Base-by-base conservation (phyloP, 1,284 basidiomycete genomes). In the Trametes sp. region DNA sequence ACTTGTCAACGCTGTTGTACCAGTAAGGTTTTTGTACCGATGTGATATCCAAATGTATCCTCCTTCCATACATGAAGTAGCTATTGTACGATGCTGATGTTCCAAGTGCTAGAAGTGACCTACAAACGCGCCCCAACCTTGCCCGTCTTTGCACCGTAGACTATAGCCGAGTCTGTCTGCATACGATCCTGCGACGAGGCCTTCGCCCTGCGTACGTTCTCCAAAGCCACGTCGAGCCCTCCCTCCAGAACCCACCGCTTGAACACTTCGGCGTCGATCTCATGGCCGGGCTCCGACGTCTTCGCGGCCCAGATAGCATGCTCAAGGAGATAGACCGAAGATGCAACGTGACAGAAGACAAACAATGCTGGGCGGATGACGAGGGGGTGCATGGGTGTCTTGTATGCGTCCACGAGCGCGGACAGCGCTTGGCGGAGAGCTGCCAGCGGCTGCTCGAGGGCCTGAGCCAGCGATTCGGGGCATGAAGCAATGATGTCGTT, bases 221-320 rank as follows among this genome's bases (percentile, higher is more conserved):
- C 76, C 35, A 82, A 68, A 8, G 79, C 78, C 10, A 64, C 66
- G 29, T 69, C 70, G 46, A 86, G 65, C 8, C 84, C 85, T 42
- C 82, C 81, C 68, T 89, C 84, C 14, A 79, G 65, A 0, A 85
- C 77, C 88, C 89, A 92, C 53, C 87, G 78, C 57, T 70, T 73
- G 68, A 90, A 84, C 2, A 84, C 81, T 46, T 86, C 84, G 2
- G 77, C 65, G 61, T 90, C 87, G 0, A 77, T 71, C 1, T 78
- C 75, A 0, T 63, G 69, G 6, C 77, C 74, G 0, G 71, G 59
- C 57, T 80, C 72, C 2, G 71, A 67, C 11, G 61, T 77, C 7
- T 57, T 72, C 64, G 76, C 65, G 0, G 86, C 81, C 89, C 89
- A 92, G 8, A 82, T 71, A 0, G 86, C 84, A 54, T 92, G 89